Base-by-base conservation (phyloP, 2,329 filamentous ascomycete genomes). In the Phyllosticta paracitricarpa region DNA sequence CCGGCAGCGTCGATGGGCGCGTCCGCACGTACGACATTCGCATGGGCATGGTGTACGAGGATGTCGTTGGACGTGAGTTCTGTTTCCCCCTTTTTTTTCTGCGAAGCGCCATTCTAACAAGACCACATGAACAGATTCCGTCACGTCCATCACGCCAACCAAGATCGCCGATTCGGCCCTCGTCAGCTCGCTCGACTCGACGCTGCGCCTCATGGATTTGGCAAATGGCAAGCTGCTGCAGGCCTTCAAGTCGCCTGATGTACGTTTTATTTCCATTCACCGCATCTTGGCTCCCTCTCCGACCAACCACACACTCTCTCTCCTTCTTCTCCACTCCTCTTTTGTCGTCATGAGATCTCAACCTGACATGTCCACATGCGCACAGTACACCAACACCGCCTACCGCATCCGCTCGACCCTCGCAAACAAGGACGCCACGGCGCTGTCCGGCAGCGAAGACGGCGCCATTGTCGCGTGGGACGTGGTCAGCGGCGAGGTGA, bases 401-500 rank as follows among this genome's bases (percentile, higher is more conserved):
- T 51, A 58, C n/a, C 80, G 91, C n/a, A 80, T 95, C 33, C 85
- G 91, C 72, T 87, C 87, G 51, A 80, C 89, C 4, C 77, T 97
- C 61, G 92, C 89, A 0, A 81, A 84, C 30, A 85, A 83, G 64
- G 93, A 96, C 74, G 86, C 84, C 63, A 87, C 88, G 56, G 89
- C 94, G 1, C 69, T 97, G 3, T 88, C 85, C 57, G 93, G 93
- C 7, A 91, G 91, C 68, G 92, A 97, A 74, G 79, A 87, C 63
- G 89, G 88, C 2, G 79, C 80, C 68, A 75, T 91, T 7, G 86
- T 87, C 77, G 89, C 85, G 1, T 97, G 93, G 93, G 91, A 97
- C 75, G 77, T 96, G 22, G 72, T 96, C 60, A 87, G 82, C 5
- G 92, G 90, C 1, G 82, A 85, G 60, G 71, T 89, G 57, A 78